Base-by-base conservation (phyloP, 2,329 filamentous ascomycete genomes). In the Teratosphaeria gauchensis region DNA sequence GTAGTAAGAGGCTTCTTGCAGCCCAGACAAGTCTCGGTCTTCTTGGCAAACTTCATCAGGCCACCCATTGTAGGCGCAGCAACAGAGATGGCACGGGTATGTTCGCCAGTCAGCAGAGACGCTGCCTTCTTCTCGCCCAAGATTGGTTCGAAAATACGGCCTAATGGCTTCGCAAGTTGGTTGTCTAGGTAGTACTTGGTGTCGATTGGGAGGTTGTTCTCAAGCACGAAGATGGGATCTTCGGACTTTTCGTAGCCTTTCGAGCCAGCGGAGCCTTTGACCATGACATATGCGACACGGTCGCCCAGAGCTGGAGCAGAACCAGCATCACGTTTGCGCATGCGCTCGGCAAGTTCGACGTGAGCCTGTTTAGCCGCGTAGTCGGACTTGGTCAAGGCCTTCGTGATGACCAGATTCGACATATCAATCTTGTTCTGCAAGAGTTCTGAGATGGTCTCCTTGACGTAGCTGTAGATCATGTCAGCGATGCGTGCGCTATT, bases 141-240 rank as follows among this genome's bases (percentile, higher is more conserved):
- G 62, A 99, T 97, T 52, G 94, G 94, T 74, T 99, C 94, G 79
- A 99, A 99, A 71, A 99, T 99, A 71, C 95, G 87, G 4, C 87
- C 86, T 2, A 99, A 81, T 0, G 94, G 94, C 75, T 99, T 99
- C 8, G 94, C 88, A 19, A 99, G 85, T 75, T 99, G 95, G 73
- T 99, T 99, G 73, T 99, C 94, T 21, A 99, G 85, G 74, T 99
- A 99, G 78, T 97, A 99, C 74, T 90, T 94, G 2, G 94, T 97
- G 75, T 99, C 94, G 71, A 99, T 96, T 11, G 94, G 94, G 59
- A 99, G 83, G 68, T 97, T 99, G 81, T 99, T 88, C 74, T 99
- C 95, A 1, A 99, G 83, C 14, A 99, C 94, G 75, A 87, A 99
- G 69, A 99, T 91, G 1, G 94, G 94, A 71, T 99, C 94, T 75